phyloP scores from a whole-genome alignment of 345 rosid species.

The Eucalyptus lansdowneana region DNA sequence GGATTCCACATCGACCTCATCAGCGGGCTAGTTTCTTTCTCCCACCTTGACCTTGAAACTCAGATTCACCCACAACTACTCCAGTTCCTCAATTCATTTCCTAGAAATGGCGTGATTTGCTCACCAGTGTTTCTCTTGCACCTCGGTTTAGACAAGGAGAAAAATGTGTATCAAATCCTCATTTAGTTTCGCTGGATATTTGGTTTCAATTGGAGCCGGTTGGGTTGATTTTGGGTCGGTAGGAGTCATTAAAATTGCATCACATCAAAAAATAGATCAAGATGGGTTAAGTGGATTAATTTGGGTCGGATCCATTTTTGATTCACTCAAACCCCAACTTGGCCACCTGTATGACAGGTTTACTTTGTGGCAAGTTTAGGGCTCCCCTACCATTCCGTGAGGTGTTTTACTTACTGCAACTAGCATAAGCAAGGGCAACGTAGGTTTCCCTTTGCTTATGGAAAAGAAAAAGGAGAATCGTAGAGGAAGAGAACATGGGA shows the following conservation, averaged over 20 bases:
- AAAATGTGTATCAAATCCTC: constrained; percentile 28
- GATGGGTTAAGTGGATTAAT: not conserved
- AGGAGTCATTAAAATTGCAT: not conserved
- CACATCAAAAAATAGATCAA: not conserved
- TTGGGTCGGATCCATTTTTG: not conserved
- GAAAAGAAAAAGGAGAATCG: not conserved
- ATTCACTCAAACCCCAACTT: not conserved
- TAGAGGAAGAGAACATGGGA: not conserved
- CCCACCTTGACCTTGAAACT: not conserved
- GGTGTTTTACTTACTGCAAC: not conserved
- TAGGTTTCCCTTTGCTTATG: not conserved
- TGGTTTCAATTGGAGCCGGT: not conserved
- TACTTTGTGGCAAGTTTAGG: not conserved
- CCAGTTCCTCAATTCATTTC: not conserved
- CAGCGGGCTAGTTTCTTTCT: not conserved
- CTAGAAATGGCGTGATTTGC: not conserved
- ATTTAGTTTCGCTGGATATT: not conserved
- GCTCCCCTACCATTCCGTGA: not conserved
- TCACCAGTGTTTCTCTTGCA: not conserved
- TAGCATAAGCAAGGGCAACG: not conserved
- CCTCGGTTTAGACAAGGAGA: not conserved
- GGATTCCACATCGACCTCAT: not conserved
- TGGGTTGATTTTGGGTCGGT: not conserved
- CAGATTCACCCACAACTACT: not conserved
- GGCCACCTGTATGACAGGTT: not conserved